A percentile compares a stretch with the other conserved stretches of the same genome.
phyloP scores from a whole-genome alignment of 2,329 filamentous ascomycete genomes.

The Cordyceps cateniannulata region DNA sequence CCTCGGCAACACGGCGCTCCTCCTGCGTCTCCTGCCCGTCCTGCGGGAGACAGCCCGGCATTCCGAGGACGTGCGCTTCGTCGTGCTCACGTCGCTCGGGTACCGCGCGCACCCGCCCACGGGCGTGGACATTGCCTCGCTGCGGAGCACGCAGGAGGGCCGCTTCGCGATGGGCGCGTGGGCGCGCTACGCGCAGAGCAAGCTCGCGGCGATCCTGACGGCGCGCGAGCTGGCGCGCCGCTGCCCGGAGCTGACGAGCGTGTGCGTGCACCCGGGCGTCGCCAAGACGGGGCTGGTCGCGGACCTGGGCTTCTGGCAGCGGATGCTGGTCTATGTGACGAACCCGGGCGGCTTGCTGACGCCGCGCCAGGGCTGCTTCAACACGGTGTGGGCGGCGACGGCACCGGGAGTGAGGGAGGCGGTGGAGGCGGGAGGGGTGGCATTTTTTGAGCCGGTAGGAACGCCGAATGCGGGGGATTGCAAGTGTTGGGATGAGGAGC shows the following conservation, averaged over 20 bases:
- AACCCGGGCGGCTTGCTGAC: conserved; percentile 19
- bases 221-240: conserved; percentile 38
- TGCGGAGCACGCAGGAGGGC: conserved; percentile 22
- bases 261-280: conserved; percentile 44
- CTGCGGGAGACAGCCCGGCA: conserved; percentile 19
- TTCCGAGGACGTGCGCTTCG: conserved; percentile 17
- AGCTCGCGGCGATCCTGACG: conserved; percentile 42
- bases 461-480: conserved; percentile 17
- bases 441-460: conserved; percentile 25
- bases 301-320: conserved; percentile 19
- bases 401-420: conserved; percentile 15
- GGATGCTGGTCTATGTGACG: conserved; percentile 20
- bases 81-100: conserved; percentile 24
- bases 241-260: conserved; percentile 33
- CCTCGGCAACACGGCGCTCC: conserved; percentile 23
- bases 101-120: conserved; percentile 20
- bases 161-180: conserved; percentile 26
- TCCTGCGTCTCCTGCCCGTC: conserved; percentile 27
- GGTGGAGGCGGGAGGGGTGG: conserved; percentile 16
- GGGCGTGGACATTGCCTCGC: conserved; percentile 23
- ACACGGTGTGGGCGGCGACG: conserved; percentile 27
- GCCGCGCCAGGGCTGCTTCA: conserved; percentile 24
- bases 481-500: conserved; percentile 21
- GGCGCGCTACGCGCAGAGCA: conserved; percentile 44
- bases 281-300: conserved; percentile 24